Evolutionary conservation across 2,329 filamentous ascomycete species (phyloP), one percentile per base, ranked within the genome.

Genomic region (Exophiala calicioides): DNA sequence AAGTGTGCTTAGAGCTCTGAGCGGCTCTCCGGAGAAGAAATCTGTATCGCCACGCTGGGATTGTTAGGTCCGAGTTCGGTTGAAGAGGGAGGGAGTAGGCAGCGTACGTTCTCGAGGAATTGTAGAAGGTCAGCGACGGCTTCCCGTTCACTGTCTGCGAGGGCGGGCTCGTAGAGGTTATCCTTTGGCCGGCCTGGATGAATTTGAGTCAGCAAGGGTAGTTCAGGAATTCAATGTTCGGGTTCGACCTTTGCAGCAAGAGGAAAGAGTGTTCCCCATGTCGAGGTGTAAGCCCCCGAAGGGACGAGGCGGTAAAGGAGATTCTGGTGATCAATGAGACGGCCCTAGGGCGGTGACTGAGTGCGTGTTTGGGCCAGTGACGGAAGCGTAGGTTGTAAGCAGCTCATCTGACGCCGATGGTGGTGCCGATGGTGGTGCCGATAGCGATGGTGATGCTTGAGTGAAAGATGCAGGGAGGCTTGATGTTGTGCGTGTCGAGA

Each of bases 111-210:
- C 73, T 98, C 93, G 57, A 98, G 84, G 68, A 95, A 97, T 67
- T 91, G 88, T 13, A 98, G 77, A 50, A 98, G 77, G 67, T 98
- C 93, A 57, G 93, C 90, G 44, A 98, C 93, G 44, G 93, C 93
- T 74, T 97, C 93, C 63, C 93, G 83, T 73, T 98, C 93, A 72
- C 87, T 95, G 66, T 98, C 93, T 62, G 90, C 90, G 53, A 98
- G 80, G 46, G 93, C 87, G 41, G 86, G 85, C 68, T 93, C 88
- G 68, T 91, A 90, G 56, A 89, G 78, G 58, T 83, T 84, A 78
- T 91, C 87, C 69, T 84, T 84, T 69, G 85, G 81, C 72, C 84
- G 86, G 64, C 84, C 86, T 86, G 52, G 30, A 49, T 5, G 35
- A 20, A 40, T 5, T 9, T 13, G 35, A 46, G 29, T 30, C 36